Percentiles rank a stretch among this genome's conserved stretches.
These are phyloP conservation scores for Hippophae rhamnoides DNA, from an alignment of 306 rosid genomes.

Conservation along the genomic window DNA sequence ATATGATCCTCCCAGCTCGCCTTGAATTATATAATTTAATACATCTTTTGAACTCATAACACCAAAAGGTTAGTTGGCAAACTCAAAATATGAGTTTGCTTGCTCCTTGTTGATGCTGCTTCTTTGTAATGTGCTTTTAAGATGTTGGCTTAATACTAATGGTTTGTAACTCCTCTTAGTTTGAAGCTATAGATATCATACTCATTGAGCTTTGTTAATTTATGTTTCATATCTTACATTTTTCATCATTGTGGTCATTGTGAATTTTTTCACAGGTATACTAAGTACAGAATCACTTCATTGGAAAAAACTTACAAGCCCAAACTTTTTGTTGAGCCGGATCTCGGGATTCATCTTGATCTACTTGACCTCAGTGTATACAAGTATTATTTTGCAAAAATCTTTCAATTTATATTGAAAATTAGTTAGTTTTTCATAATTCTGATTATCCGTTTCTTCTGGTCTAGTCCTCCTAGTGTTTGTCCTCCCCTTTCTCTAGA, in stretches of 20 bases:
- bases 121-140: neutral
- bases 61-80: neutral
- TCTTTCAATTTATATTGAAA: constrained; percentile 15
- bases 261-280: constrained; percentile 47
- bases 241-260: neutral
- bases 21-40: constrained; percentile 11
- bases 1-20: constrained; percentile 6
- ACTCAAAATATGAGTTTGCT: neutral
- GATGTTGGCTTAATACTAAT: neutral
- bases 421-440: constrained; percentile 15
- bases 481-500: constrained; percentile 67
- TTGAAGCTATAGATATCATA: neutral
- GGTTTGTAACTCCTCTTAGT: constrained; percentile 2
- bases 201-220: neutral
- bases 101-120: neutral
- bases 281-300: constrained; percentile 81
- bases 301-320: constrained; percentile 93
- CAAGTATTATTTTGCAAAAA: constrained; percentile 49
- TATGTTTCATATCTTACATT: neutral
- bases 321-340: constrained; percentile 93
- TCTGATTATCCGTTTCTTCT: constrained; percentile 24
- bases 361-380: constrained; percentile 95
- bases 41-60: neutral
- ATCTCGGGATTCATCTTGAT: constrained; percentile 98
- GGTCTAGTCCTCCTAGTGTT: constrained; percentile 67